These are phyloP conservation scores for Psilocybe mexicana DNA, from an alignment of 1,284 basidiomycete genomes.

Conservation along the genomic window DNA sequence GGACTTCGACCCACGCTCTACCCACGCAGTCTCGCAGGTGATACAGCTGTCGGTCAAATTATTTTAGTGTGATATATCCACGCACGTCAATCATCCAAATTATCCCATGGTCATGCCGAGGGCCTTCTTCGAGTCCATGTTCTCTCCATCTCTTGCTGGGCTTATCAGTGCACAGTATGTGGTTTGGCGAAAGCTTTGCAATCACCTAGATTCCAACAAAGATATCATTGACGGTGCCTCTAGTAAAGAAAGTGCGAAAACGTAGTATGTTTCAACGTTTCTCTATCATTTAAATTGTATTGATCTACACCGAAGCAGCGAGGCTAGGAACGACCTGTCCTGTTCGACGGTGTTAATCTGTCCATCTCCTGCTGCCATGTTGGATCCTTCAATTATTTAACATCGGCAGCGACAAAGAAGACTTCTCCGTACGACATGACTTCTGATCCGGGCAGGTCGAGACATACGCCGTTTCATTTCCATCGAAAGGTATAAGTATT, in stretches of 20 bases:
- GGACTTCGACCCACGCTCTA: background rate
- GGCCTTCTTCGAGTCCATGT: background rate
- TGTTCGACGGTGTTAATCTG: background rate
- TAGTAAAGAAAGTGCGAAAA: no score
- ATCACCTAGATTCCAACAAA: no score
- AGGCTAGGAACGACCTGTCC: constrained; percentile 2
- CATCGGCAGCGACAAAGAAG: background rate
- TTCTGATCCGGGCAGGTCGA: background rate
- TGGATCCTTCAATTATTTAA: background rate
- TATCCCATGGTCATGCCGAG: background rate
- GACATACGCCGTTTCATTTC: background rate
- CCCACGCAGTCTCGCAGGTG: constrained; percentile 2
- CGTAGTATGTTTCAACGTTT: background rate
- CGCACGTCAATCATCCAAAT: no score
- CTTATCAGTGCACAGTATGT: no score
- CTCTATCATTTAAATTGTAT: background rate
- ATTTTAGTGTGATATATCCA: background rate
- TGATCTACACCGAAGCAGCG: background rate
- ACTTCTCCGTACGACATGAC: background rate
- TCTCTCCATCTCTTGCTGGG: background rate
- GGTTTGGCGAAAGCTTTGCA: no score
- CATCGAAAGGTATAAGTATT: background rate
- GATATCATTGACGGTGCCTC: no score
- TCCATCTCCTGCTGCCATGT: background rate
- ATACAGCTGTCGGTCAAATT: background rate